Evolutionary conservation across 2,329 filamentous ascomycete species (phyloP).

Genomic region (Trichoderma pleuroti): DNA sequence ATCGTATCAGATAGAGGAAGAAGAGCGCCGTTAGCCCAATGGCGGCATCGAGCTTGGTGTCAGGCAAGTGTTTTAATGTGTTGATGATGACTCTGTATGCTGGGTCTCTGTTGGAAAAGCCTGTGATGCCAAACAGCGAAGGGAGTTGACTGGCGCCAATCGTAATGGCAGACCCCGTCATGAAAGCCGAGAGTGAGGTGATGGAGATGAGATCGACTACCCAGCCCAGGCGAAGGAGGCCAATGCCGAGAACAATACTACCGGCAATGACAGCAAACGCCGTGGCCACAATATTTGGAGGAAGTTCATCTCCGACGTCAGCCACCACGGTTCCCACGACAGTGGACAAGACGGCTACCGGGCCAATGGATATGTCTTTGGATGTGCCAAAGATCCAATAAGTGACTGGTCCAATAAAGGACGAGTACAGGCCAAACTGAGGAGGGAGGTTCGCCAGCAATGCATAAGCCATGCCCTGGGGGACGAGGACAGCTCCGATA

Average conservation of each 20-base stretch:
- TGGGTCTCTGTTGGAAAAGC: slow-evolving; percentile 69
- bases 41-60: slow-evolving; percentile 71
- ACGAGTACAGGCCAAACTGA: slow-evolving; percentile 79
- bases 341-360: slow-evolving; percentile 92
- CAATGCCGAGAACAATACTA: slow-evolving; percentile 72
- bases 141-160: slow-evolving; percentile 84
- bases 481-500: slow-evolving; percentile 72
- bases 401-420: slow-evolving; percentile 89
- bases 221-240: slow-evolving; percentile 77
- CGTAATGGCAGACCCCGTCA: slow-evolving; percentile 91
- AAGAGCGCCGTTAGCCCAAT: slow-evolving; percentile 81
- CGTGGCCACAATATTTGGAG: slow-evolving; percentile 68
- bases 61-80: slow-evolving; percentile 67
- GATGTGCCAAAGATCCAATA: slow-evolving; percentile 99
- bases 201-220: slow-evolving; percentile 92
- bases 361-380: slow-evolving; percentile 97
- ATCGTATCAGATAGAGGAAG: slow-evolving; percentile 74
- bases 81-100: slow-evolving; percentile 85
- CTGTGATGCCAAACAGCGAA: slow-evolving; percentile 72
- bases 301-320: slow-evolving; percentile 56
- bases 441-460: slow-evolving; percentile 73
- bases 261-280: slow-evolving; percentile 75
- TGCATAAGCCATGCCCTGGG: slow-evolving; percentile 95
- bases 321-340: slow-evolving; percentile 79
- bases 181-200: slow-evolving; percentile 87